Evolutionary conservation across 2,329 filamentous ascomycete genomes (phyloP).

Genomic region (Fusarium piperis): DNA sequence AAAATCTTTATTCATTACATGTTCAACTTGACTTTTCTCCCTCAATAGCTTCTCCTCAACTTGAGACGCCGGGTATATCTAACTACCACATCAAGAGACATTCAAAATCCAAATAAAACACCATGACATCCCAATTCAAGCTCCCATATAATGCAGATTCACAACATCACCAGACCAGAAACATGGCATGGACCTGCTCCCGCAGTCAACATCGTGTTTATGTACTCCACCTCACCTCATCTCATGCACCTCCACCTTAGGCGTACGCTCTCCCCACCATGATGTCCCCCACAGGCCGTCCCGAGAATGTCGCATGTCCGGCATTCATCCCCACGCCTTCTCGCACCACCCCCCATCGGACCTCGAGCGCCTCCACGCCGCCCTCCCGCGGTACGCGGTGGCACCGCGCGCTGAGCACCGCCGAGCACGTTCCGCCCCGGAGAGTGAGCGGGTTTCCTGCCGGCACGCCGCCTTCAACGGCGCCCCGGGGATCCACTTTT

Average conservation of each 20-base stretch:
- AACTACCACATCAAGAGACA: not conserved
- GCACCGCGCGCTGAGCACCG: slow-evolving; percentile 61
- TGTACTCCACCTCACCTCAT: slow-evolving; percentile 4
- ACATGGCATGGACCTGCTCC: not conserved
- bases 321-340: slow-evolving; percentile 51
- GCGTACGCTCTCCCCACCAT: slow-evolving; percentile 42
- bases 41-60: not conserved
- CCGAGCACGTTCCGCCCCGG: slow-evolving; percentile 59
- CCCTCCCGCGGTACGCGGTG: slow-evolving; percentile 49
- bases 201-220: not conserved
- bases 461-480: slow-evolving; percentile 47
- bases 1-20: slow-evolving; percentile 6
- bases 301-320: slow-evolving; percentile 58
- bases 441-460: slow-evolving; percentile 61
- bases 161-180: not conserved
- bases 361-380: slow-evolving; percentile 48
- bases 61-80: slow-evolving; percentile 33
- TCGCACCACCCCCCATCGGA: slow-evolving; percentile 59
- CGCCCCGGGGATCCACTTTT: slow-evolving; percentile 49
- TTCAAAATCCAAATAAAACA: slow-evolving; percentile 2
- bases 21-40: slow-evolving; percentile 21
- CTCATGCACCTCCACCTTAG: slow-evolving; percentile 13
- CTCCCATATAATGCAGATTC: not conserved
- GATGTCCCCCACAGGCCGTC: slow-evolving; percentile 43
- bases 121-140: not conserved